Conservation (phyloP, 257 asterid species). For the Solanum sparsipilum region DNA sequence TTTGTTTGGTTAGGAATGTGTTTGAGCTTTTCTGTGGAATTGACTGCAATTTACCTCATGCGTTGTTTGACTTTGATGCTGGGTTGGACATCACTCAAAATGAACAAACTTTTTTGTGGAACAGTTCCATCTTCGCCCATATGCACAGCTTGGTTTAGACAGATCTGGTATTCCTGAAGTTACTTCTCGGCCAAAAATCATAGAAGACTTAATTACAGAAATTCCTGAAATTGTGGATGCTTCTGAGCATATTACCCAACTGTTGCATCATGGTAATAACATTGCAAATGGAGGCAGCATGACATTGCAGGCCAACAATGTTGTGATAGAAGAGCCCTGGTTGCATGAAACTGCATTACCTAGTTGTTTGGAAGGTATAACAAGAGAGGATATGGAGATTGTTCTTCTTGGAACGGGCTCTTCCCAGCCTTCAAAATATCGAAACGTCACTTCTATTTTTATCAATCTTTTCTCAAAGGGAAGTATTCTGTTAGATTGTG, state of each 20-base stretch:
- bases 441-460: conserved; percentile 85
- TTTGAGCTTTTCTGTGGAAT: neutral
- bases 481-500: conserved; percentile 76
- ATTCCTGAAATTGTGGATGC: conserved; percentile 77
- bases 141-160: conserved; percentile 78
- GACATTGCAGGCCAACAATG: neutral
- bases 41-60: neutral
- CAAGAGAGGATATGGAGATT: conserved; percentile 81
- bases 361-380: conserved; percentile 64
- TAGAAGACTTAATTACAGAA: conserved; percentile 55
- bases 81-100: neutral
- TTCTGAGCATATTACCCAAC: conserved; percentile 31
- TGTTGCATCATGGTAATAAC: conserved; percentile 26
- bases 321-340: conserved; percentile 70
- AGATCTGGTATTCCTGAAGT: conserved; percentile 49
- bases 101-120: neutral
- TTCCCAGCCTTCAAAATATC: conserved; percentile 96
- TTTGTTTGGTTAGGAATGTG: neutral
- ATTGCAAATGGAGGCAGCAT: conserved; percentile 5
- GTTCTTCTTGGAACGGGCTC: conserved; percentile 98
- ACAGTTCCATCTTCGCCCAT: conserved; percentile 81
- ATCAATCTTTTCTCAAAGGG: conserved; percentile 82
- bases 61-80: neutral
- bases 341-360: conserved; percentile 42
- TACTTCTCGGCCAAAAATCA: conserved; percentile 43